Evolutionary conservation across 2,329 filamentous ascomycete species (phyloP), one percentile per base, ranked within the genome.

Genomic region (Fusarium haematococcum): DNA sequence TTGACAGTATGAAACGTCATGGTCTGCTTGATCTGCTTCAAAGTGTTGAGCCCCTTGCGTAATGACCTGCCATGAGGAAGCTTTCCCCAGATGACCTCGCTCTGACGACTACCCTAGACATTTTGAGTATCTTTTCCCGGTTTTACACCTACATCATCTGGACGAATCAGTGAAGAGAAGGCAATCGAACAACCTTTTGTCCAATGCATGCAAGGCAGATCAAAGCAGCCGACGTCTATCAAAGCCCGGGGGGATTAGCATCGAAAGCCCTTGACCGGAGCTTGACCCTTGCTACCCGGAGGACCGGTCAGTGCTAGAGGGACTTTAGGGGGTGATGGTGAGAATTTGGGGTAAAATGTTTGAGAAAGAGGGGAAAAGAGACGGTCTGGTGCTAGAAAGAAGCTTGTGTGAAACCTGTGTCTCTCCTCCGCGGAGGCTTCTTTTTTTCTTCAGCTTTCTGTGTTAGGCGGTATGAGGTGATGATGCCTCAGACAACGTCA

Each of bases 61-160:
- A 71, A 74, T 74, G 41, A 8, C 50, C 54, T 62, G 64, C 43
- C 16, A 27, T 20, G 71, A 68, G 57, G 68, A 62, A 32, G 50
- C 6, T 54, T 72, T 74, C 56, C 18, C 63, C 52, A 56, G 30
- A 65, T 75, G 71, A 69, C 71, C 68, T 37, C 61, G 23, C 30
- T 48, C 48, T 61, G 65, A 66, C 35, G 61, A 65, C 56, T 74
- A 74, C 71, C 71, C 68, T 74, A 61, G 71, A 74, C 10, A 23
- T 27, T 37, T 37, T 13, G 50, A 57, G 52, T 56, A 25, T 20
- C 48, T 62, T 37, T 66, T 59, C 52, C 32, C 25, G 50, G 37
- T 43, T 32, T 27, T 48, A 61, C 39, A 52, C 50, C 54, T 64
- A 35, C 59, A 70, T 73, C 62, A 60, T 23, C 10, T 50, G 57